Evolutionary conservation across 495 filamentous ascomycete species (phyloP), one percentile per base, ranked within the genome.

Genomic region (Podospora tetraspora): DNA sequence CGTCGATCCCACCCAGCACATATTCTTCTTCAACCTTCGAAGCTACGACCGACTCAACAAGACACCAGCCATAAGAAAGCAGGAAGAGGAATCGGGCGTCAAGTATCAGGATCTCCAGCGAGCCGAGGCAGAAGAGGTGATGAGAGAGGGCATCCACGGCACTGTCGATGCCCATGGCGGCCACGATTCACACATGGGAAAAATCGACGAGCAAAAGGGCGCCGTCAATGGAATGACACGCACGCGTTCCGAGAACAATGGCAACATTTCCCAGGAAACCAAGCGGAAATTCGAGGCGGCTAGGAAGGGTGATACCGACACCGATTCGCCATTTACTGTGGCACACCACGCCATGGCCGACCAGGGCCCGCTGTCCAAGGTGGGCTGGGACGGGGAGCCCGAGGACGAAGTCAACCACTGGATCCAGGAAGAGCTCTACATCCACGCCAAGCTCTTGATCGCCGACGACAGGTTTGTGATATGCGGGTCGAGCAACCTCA

Each of bases 361-460:
- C 62, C 85, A 84, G 21, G 84, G 84, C 4, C 86, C 85, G 57
- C 79, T 94, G 13, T 85, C 84, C 1, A 87, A 92, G 11, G 91
- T 93, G 73, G 59, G 75, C 5, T 97, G 91, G 90, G 84, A 92
- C 8, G 90, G 89, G 2, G 80, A 86, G 0, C 67, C 75, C 1
- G 85, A 93, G 67, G 84, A 84, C 16, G 94, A 97, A 73, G 88
- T 90, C 69, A 86, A 90, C 25, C 92, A 95, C 71, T 92, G 96
- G 79, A 87, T 97, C 61, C 94, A 97, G 73, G 94, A 99, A 76
- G 93, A 99, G 81, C 84, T 97, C 1, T 99, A 97, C 71, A 86
- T 97, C 52, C 94, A 99, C 74, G 90, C 87, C 56, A 97, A 97
- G 78, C 83, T 95, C 34, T 84, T 92, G 68, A 96, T 96, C 69